phyloP scores from a whole-genome alignment of 1,284 basidiomycete genomes.

The Ustilago curta region DNA sequence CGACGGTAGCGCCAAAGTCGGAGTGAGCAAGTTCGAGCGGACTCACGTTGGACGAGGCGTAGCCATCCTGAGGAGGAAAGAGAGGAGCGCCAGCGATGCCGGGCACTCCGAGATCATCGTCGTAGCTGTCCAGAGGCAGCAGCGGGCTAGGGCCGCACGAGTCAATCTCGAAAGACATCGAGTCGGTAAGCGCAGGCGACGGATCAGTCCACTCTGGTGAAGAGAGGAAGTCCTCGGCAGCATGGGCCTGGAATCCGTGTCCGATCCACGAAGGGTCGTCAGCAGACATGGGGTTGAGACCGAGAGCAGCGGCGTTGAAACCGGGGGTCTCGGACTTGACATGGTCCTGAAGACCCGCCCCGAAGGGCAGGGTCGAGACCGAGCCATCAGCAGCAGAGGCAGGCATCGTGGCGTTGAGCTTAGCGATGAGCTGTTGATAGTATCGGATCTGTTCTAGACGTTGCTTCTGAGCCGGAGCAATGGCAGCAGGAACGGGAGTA shows the following conservation, averaged over 20 bases:
- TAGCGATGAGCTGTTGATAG: constrained; percentile 52
- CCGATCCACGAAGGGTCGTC: constrained; percentile 58
- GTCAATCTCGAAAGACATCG: constrained; percentile 61
- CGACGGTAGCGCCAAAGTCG: constrained; percentile 36
- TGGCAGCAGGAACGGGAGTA: constrained; percentile 16
- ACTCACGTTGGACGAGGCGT: constrained; percentile 54
- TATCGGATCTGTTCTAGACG: constrained; percentile 50
- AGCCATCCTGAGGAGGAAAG: constrained; percentile 42
- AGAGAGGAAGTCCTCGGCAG: constrained; percentile 59
- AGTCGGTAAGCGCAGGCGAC: constrained; percentile 61
- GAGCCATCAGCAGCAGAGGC: constrained; percentile 32
- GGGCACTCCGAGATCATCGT: constrained; percentile 53
- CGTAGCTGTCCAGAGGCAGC: constrained; percentile 57
- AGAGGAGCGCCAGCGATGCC: constrained; percentile 58
- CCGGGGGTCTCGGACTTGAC: constrained; percentile 31
- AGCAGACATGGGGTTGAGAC: constrained; percentile 57
- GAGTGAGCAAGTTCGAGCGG: constrained; percentile 38
- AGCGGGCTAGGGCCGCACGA: constrained; percentile 64
- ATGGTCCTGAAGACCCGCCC: constrained; percentile 36
- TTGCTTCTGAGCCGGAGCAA: constrained; percentile 33
- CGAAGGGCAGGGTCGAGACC: constrained; percentile 39
- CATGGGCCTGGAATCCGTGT: constrained; percentile 55
- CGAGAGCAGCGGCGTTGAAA: constrained; percentile 50
- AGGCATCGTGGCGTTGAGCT: constrained; percentile 52
- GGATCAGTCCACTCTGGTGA: constrained; percentile 64